Percentiles rank a stretch among this genome's conserved stretches.
phyloP scores from a whole-genome alignment of 331 rosid genomes.

The Malus hybrid region DNA sequence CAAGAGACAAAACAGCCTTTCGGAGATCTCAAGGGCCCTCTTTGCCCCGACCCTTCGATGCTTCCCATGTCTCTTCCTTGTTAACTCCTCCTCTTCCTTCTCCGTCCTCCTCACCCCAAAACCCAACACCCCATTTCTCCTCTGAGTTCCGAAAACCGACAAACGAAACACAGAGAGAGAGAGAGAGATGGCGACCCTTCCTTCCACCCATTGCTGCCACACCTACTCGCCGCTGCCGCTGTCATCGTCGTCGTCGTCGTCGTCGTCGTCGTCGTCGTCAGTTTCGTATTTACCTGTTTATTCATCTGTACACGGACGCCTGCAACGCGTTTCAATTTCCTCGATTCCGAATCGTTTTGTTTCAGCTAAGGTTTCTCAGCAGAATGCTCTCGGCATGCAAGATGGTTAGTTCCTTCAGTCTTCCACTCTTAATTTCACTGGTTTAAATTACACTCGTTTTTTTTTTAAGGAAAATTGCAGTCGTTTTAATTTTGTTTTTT shows the following conservation, averaged over 20 bases:
- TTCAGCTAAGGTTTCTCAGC: conserved; percentile 31
- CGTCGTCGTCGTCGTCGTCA: conserved; percentile 4
- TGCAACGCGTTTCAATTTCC: conserved; percentile 20
- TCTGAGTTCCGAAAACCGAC: not conserved
- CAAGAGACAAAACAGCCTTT: conserved; percentile 37
- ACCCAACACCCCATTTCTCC: not conserved
- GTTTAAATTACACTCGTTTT: not conserved
- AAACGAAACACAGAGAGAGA: not conserved
- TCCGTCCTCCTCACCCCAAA: not conserved
- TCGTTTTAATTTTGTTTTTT: too few relatives aligned
- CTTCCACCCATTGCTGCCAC: conserved; percentile 36
- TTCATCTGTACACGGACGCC: conserved; percentile 5
- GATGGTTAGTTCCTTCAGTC: conserved; percentile 33
- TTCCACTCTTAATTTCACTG: not conserved
- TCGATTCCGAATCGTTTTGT: conserved; percentile 28
- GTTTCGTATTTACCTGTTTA: not conserved
- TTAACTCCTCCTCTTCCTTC: not conserved
- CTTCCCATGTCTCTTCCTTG: conserved; percentile 19
- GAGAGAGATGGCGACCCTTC: conserved; percentile 45
- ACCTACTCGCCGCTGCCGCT: conserved; percentile 19
- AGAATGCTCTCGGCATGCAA: conserved; percentile 27
- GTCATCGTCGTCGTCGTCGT: not conserved
- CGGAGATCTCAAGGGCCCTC: conserved; percentile 75
- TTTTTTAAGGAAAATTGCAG: too few relatives aligned
- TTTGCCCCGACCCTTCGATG: conserved; percentile 22